Evolutionary conservation across 1,139 yeast species (phyloP).

Genomic region (Lodderomyces orthopsilosis): DNA sequence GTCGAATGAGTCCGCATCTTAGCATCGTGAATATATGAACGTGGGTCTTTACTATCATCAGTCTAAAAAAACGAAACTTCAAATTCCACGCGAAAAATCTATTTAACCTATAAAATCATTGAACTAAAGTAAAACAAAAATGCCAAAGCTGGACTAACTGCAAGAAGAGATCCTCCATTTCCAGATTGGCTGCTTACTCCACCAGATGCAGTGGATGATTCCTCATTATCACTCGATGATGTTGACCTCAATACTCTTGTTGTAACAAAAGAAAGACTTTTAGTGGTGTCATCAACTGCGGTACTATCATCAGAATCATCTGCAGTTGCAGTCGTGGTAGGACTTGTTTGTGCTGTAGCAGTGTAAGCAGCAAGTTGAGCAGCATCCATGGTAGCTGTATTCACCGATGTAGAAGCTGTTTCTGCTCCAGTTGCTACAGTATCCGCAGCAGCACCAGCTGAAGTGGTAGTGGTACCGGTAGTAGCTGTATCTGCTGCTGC

Average conservation of each 20-base stretch:
- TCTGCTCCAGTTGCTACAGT: slow-evolving; percentile 4
- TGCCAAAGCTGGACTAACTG: not conserved
- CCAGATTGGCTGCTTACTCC: slow-evolving; percentile 5
- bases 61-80: not conserved
- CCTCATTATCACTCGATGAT: slow-evolving; percentile 2
- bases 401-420: slow-evolving; percentile 5
- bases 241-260: slow-evolving; percentile 13
- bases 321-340: not conserved
- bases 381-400: slow-evolving; percentile 10
- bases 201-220: slow-evolving; percentile 4
- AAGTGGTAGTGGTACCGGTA: slow-evolving; percentile 12
- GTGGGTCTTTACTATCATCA: too few species aligned
- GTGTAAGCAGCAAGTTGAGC: not conserved
- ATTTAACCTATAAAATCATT: not conserved
- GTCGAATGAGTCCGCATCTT: not conserved
- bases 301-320: not conserved
- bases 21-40: too few species aligned
- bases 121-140: slow-evolving; percentile 1
- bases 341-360: slow-evolving; percentile 3
- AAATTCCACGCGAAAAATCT: not conserved
- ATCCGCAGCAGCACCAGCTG: not conserved
- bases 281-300: slow-evolving; percentile 8
- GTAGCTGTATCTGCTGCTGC: slow-evolving; percentile 5
- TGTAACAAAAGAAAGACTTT: slow-evolving; percentile 13
- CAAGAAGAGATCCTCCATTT: not conserved